Percentiles rank a stretch among this genome's conserved stretches.
Evolutionary conservation across 768 basidiomycete species (phyloP).

Genomic region (Tulasnella sp.): DNA sequence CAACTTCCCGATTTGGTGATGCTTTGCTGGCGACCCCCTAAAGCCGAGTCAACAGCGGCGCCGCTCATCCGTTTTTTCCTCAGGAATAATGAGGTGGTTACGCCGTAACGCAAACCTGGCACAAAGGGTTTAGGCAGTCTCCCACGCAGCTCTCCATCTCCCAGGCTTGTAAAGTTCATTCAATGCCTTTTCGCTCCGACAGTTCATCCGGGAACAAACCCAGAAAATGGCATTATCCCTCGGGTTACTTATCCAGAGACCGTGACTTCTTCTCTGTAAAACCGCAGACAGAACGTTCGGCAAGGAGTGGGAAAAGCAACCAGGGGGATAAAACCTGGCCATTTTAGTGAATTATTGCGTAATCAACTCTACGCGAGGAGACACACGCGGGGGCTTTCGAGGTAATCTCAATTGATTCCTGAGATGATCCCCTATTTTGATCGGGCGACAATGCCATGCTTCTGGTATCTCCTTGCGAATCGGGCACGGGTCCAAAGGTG

Average conservation of each 20-base stretch:
- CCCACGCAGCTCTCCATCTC: neutral
- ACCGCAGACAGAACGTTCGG: neutral
- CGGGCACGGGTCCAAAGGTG: neutral
- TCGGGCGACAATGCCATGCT: neutral
- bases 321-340: neutral
- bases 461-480: neutral
- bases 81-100: neutral
- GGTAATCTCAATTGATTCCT: neutral
- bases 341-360: neutral
- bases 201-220: neutral
- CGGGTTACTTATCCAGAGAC: neutral
- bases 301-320: neutral
- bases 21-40: neutral
- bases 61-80: neutral
- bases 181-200: neutral
- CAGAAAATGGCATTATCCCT: neutral
- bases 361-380: neutral
- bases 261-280: neutral
- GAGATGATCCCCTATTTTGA: neutral
- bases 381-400: neutral
- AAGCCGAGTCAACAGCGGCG: neutral
- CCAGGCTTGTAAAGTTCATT: neutral
- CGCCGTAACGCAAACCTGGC: neutral
- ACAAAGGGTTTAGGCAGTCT: neutral
- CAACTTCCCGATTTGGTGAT: neutral